A percentile compares a stretch with the other conserved stretches of the same genome.
Conservation (phyloP, 2,329 filamentous ascomycete genomes). For the Colletotrichum graminicola region DNA sequence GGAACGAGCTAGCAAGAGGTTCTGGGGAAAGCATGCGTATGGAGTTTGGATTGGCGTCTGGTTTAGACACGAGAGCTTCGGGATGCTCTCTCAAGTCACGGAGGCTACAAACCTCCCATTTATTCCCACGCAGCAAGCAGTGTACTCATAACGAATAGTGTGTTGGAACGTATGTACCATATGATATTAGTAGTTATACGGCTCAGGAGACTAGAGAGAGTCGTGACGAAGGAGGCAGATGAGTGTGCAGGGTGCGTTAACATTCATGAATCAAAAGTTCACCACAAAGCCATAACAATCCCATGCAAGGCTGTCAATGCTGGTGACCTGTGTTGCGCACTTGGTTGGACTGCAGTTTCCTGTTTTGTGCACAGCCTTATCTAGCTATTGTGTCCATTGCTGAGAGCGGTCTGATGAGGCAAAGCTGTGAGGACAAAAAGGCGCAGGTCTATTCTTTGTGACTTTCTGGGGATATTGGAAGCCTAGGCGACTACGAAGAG, state of each 20-base stretch:
- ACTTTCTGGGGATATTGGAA: too few relatives aligned
- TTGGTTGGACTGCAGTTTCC: too few relatives aligned
- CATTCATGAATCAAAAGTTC: not conserved
- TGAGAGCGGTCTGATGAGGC: not conserved
- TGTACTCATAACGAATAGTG: conserved; percentile 37
- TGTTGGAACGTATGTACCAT: conserved; percentile 37
- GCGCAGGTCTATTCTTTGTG: not conserved
- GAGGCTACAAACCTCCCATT: conserved; percentile 5
- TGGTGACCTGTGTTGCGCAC: not conserved
- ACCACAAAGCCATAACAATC: not conserved
- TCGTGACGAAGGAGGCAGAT: not conserved
- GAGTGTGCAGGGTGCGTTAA: not conserved
- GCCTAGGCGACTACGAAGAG: too few relatives aligned
- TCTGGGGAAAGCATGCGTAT: conserved; percentile 14
- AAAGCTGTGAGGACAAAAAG: not conserved
- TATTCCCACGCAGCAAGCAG: conserved; percentile 11
- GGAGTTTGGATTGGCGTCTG: conserved; percentile 40
- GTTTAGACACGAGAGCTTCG: conserved; percentile 33
- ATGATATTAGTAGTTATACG: conserved; percentile 20
- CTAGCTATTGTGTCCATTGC: too few relatives aligned
- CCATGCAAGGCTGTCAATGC: too few relatives aligned
- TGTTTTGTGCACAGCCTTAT: not conserved
- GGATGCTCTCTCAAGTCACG: conserved; percentile 22
- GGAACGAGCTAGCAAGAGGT: conserved; percentile 3
- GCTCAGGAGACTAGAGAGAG: not conserved